Conservation (phyloP, 1,284 basidiomycete species). For the Exobasidium rhododendri region DNA sequence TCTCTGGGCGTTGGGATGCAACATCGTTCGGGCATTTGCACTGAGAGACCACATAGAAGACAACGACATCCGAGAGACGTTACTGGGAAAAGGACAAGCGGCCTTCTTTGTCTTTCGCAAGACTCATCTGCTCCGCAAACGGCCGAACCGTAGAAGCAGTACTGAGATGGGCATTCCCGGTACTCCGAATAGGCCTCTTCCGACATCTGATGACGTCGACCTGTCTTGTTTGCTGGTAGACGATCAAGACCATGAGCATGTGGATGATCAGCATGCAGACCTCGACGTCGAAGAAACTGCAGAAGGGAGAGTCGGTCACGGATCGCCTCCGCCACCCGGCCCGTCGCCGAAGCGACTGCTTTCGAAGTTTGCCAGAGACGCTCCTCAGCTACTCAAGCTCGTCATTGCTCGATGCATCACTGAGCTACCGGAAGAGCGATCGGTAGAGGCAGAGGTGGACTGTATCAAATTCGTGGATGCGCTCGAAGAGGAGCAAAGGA, state of each 20-base stretch:
- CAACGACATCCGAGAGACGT: constrained; percentile 29
- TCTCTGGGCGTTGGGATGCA: constrained; percentile 49
- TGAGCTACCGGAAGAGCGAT: constrained; percentile 25
- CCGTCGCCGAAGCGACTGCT: constrained; percentile 36
- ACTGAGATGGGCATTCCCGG: constrained; percentile 8
- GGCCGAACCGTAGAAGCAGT: not conserved
- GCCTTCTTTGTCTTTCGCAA: constrained; percentile 30
- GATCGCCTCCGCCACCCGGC: constrained; percentile 1
- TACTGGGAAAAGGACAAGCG: constrained; percentile 38
- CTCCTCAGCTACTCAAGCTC: constrained; percentile 37
- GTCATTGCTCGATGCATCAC: constrained; percentile 40
- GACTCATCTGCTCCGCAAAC: constrained; percentile 19
- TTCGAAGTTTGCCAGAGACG: constrained; percentile 34
- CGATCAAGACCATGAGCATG: constrained; percentile 5
- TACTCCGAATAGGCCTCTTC: constrained; percentile 9
- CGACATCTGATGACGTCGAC: constrained; percentile 22
- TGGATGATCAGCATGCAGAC: not conserved
- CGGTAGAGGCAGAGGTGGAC: constrained; percentile 29
- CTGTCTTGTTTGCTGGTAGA: constrained; percentile 17
- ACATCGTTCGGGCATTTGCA: constrained; percentile 49
- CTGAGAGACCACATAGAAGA: constrained; percentile 49
- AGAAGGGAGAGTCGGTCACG: not conserved
- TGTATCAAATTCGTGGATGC: constrained; percentile 35
- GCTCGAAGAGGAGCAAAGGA: constrained; percentile 20
- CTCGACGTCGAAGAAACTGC: not conserved